Conservation (phyloP, 2,329 filamentous ascomycete genomes). For the Pseudogymnoascus pannorum region DNA sequence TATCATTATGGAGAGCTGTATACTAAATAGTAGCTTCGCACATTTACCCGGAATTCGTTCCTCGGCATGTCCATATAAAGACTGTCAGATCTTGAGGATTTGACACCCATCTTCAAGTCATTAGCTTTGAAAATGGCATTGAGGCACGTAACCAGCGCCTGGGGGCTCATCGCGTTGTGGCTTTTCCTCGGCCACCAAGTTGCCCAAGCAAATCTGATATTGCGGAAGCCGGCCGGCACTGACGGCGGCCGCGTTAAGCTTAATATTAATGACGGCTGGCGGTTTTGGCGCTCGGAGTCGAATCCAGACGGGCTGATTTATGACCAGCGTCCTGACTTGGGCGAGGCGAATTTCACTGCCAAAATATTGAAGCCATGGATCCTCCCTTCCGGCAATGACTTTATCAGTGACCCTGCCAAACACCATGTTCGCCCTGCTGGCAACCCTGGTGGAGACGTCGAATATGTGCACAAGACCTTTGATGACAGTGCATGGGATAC, state of each 20-base stretch:
- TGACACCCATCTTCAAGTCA: background rate
- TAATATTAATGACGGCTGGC: slow-evolving; percentile 29
- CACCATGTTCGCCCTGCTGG: slow-evolving; percentile 29
- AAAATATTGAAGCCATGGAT: slow-evolving; percentile 35
- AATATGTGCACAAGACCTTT: slow-evolving; percentile 29
- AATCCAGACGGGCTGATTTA: slow-evolving; percentile 33
- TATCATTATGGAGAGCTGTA: background rate
- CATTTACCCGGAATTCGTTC: background rate
- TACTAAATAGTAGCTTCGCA: background rate
- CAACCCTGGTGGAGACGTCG: slow-evolving; percentile 23
- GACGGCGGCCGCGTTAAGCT: background rate
- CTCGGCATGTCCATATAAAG: background rate
- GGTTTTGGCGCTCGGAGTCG: slow-evolving; percentile 31
- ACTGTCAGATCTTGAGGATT: background rate
- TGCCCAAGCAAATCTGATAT: background rate
- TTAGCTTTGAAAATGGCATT: background rate
- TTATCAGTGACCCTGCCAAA: slow-evolving; percentile 28
- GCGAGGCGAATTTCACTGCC: background rate
- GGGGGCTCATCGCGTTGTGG: background rate
- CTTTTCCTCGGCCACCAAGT: background rate
- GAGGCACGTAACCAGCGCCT: background rate
- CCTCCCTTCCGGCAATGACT: slow-evolving; percentile 35
- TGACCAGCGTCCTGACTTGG: slow-evolving; percentile 14
- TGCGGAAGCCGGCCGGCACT: background rate
- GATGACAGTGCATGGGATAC: slow-evolving; percentile 37